Conservation (phyloP, 139 green algal species). For the Diplosphaera chodatii region DNA sequence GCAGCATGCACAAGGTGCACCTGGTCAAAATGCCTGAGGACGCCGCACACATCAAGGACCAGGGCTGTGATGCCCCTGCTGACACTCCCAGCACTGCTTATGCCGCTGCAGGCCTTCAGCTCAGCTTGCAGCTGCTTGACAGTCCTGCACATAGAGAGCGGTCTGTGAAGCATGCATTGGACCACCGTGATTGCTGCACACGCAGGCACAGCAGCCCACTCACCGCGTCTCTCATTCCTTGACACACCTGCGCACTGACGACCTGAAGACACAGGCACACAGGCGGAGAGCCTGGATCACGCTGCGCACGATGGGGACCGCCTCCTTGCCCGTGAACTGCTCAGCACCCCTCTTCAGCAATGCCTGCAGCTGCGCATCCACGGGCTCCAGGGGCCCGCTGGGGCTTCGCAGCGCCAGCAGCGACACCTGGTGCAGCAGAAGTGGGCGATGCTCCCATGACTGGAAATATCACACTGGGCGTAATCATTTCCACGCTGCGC, state of each 20-base stretch:
- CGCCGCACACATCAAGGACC: background rate
- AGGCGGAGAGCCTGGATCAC: slow-evolving; percentile 7
- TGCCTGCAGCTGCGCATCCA: background rate
- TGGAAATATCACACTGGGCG: too few species aligned
- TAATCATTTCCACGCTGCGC: too few species aligned
- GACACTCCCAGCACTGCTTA: background rate
- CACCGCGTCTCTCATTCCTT: background rate
- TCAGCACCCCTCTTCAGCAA: background rate
- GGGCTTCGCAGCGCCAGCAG: background rate
- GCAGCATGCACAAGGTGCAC: too few species aligned
- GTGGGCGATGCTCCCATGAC: too few species aligned
- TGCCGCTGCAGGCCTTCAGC: background rate
- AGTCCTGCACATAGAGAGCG: background rate
- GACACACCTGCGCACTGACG: slow-evolving; percentile 1
- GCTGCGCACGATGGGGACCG: background rate
- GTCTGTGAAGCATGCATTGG: too few species aligned
- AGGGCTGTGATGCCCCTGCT: background rate
- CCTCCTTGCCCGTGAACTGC: background rate
- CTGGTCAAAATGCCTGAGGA: background rate
- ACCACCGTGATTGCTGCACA: too few species aligned
- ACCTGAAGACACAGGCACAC: slow-evolving; percentile 7
- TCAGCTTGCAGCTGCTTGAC: background rate
- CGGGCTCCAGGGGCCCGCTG: background rate
- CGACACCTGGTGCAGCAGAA: background rate
- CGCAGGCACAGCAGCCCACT: too few species aligned